Evolutionary conservation across 2,329 filamentous ascomycete genomes (phyloP).

Genomic region (Phaeosphaeria sp.): DNA sequence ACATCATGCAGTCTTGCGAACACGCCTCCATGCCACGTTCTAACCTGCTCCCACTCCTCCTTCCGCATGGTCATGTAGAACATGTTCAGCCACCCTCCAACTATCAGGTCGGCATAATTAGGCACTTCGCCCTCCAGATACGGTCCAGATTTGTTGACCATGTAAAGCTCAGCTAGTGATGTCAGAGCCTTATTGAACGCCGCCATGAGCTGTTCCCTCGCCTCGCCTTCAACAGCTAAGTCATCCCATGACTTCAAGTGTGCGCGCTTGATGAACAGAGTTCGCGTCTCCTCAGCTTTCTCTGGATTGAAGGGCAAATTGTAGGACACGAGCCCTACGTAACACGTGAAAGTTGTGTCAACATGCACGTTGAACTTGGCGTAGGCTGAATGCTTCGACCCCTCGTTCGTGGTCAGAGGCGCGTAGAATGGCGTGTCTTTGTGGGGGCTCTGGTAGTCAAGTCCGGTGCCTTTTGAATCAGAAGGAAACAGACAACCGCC

Average conservation of each 20-base stretch:
- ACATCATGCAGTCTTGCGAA: conserved; percentile 60
- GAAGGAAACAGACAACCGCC: conserved; percentile 59
- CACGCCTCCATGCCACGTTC: conserved; percentile 57
- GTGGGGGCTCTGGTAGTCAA: conserved; percentile 40
- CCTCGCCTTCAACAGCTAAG: conserved; percentile 45
- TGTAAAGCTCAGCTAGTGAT: conserved; percentile 53
- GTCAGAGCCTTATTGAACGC: conserved; percentile 53
- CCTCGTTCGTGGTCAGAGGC: conserved; percentile 15
- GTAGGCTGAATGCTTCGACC: conserved; percentile 44
- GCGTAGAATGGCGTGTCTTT: conserved; percentile 40
- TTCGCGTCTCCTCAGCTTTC: conserved; percentile 53
- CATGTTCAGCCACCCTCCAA: conserved; percentile 64
- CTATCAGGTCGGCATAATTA: conserved; percentile 63
- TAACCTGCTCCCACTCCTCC: conserved; percentile 57
- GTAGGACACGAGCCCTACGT: conserved; percentile 51
- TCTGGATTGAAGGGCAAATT: conserved; percentile 60
- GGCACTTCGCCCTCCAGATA: conserved; percentile 56
- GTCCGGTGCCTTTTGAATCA: conserved; percentile 12
- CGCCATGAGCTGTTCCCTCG: conserved; percentile 46
- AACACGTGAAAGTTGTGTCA: conserved; percentile 61
- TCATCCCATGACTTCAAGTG: conserved; percentile 55
- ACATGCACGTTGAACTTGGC: conserved; percentile 61
- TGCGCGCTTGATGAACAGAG: conserved; percentile 58
- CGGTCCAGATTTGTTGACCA: conserved; percentile 50
- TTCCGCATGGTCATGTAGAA: conserved; percentile 47